Percentiles rank a stretch among this genome's conserved stretches.
phyloP scores from a whole-genome alignment of 208 protist genomes.

The Phytomonas francai region DNA sequence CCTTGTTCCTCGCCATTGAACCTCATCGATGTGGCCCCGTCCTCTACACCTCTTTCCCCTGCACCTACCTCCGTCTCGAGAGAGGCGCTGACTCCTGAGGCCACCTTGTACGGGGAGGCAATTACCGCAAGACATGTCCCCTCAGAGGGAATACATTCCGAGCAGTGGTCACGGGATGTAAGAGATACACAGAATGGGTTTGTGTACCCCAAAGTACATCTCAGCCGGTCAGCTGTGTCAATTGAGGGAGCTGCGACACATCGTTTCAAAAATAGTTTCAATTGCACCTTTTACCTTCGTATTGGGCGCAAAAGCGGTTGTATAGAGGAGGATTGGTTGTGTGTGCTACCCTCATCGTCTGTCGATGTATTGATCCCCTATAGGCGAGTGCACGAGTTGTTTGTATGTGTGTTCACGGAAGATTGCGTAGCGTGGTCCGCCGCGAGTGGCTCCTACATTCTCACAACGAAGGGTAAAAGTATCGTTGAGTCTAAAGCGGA shows the following conservation, averaged over 20 bases:
- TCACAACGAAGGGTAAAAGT: constrained; percentile 17
- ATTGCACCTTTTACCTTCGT: constrained; percentile 44
- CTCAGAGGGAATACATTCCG: too few species aligned
- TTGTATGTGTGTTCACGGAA: constrained; percentile 19
- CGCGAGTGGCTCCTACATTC: constrained; percentile 11
- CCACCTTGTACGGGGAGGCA: too few species aligned
- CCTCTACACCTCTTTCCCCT: too few species aligned
- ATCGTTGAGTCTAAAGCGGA: constrained; percentile 17
- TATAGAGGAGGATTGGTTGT: constrained; percentile 2
- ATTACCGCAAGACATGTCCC: too few species aligned
- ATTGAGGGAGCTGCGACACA: constrained; percentile 29
- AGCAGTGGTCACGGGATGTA: too few species aligned
- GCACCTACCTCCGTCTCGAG: too few species aligned
- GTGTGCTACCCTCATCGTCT: constrained; percentile 17
- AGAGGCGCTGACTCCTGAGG: too few species aligned
- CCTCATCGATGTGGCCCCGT: too few species aligned
- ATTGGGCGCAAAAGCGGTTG: constrained; percentile 9
- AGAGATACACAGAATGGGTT: too few species aligned
- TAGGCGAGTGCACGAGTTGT: constrained; percentile 20
- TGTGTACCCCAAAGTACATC: too few species aligned
- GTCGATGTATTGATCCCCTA: constrained; percentile 33
- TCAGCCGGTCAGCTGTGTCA: too few species aligned
- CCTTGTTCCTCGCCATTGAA: too few species aligned
- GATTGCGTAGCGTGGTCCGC: constrained; percentile 23
- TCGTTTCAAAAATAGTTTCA: constrained; percentile 66